Conservation (phyloP, 108 stramenopile genomes). For the Nitzschia putrida region DNA sequence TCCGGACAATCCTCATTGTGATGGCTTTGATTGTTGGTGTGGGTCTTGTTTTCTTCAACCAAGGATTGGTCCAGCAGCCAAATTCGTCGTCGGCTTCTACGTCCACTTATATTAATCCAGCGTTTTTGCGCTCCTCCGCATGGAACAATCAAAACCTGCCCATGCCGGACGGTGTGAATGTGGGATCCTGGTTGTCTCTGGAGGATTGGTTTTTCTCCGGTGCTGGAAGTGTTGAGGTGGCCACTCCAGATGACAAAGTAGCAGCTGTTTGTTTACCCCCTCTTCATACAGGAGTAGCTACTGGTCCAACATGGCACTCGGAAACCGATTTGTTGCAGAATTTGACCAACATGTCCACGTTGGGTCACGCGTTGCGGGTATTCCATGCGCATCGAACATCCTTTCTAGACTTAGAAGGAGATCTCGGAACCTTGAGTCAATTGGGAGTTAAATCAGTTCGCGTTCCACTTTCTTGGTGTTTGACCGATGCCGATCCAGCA, state of each 20-base stretch:
- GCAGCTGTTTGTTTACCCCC: slow-evolving; percentile 71
- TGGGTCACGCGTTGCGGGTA: slow-evolving; percentile 44
- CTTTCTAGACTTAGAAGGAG: slow-evolving; percentile 63
- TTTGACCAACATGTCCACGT: slow-evolving; percentile 18
- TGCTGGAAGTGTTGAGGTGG: slow-evolving; percentile 63
- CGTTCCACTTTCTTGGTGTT: slow-evolving; percentile 78
- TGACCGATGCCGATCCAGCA: slow-evolving; percentile 61
- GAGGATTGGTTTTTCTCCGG: slow-evolving; percentile 84
- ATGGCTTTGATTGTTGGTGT: no score
- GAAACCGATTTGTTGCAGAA: slow-evolving; percentile 74
- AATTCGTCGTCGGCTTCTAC: no score
- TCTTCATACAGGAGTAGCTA: slow-evolving; percentile 47
- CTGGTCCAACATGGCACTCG: slow-evolving; percentile 66
- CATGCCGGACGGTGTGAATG: slow-evolving; percentile 70
- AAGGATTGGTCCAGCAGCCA: no score
- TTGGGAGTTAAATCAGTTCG: slow-evolving; percentile 64
- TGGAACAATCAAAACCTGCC: slow-evolving; percentile 7
- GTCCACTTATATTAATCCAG: neutral
- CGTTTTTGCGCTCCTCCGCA: neutral
- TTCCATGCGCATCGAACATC: slow-evolving; percentile 65
- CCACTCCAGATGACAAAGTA: slow-evolving; percentile 50
- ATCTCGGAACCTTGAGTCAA: slow-evolving; percentile 40
- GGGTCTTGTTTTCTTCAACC: no score
- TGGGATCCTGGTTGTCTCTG: slow-evolving; percentile 75
- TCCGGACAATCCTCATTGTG: no score